phyloP scores from a whole-genome alignment of 768 basidiomycete genomes.

The Amanita pallidorosea region DNA sequence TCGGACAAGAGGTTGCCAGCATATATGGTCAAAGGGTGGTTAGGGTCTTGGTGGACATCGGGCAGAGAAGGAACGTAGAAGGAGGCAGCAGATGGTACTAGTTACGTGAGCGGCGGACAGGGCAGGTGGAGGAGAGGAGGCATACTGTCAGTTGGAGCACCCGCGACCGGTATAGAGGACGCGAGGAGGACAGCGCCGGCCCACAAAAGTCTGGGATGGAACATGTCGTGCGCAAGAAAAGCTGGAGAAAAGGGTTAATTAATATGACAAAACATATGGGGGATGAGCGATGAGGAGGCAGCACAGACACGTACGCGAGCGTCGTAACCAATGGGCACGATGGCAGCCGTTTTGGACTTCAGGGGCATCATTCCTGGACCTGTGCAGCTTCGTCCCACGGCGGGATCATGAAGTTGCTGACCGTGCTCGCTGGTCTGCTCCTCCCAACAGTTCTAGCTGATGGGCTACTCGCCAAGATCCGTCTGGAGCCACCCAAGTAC shows the following conservation, averaged over 20 bases:
- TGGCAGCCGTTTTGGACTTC: background rate
- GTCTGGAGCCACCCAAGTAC: slow-evolving; percentile 31
- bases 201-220: background rate
- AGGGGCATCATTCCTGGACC: background rate
- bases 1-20: slow-evolving; percentile 82
- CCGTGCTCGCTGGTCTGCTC: slow-evolving; percentile 21
- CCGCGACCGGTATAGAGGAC: background rate
- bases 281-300: too few species aligned
- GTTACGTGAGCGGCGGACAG: background rate
- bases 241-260: too few species aligned
- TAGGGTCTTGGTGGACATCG: slow-evolving; percentile 61
- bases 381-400: background rate
- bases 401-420: slow-evolving; percentile 37
- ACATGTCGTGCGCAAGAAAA: background rate
- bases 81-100: slow-evolving; percentile 72
- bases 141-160: slow-evolving; percentile 25
- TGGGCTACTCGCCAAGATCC: slow-evolving; percentile 45
- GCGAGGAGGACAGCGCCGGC: background rate
- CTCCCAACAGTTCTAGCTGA: slow-evolving; percentile 17
- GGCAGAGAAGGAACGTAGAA: slow-evolving; percentile 78
- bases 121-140: background rate
- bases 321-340: background rate
- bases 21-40: slow-evolving; percentile 66
- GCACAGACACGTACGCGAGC: background rate
- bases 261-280: too few species aligned